Evolutionary conservation across 176 grass and related monocot genomes (phyloP).

Genomic region (Oryza coarctata): DNA sequence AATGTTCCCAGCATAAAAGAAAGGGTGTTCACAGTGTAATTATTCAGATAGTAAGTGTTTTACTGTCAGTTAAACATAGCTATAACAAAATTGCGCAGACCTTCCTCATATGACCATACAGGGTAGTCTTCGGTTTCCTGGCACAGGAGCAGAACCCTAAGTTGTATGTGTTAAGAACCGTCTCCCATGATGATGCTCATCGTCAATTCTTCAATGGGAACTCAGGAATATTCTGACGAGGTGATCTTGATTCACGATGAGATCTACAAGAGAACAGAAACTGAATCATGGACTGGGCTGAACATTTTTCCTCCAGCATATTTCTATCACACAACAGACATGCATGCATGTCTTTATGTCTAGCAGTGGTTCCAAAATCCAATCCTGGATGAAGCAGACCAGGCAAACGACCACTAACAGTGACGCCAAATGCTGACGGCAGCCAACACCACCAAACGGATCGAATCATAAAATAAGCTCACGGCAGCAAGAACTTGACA

Average conservation of each 20-base stretch:
- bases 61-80: not conserved
- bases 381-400: not conserved
- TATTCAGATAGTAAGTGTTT: not conserved
- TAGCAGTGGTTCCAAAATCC: not conserved
- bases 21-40: not conserved
- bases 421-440: too few relatives aligned
- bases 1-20: not conserved
- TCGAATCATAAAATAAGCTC: not conserved
- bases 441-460: not conserved
- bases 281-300: not conserved
- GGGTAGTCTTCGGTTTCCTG: not conserved
- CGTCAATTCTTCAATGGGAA: not conserved
- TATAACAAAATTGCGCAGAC: not conserved
- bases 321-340: not conserved
- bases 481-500: not conserved
- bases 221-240: not conserved
- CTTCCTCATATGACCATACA: not conserved
- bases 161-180: not conserved
- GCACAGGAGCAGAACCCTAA: not conserved
- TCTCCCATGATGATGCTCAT: not conserved
- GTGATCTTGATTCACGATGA: not conserved
- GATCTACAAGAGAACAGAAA: not conserved
- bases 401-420: not conserved
- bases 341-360: not conserved
- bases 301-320: not conserved